These are phyloP conservation scores for Stachybotrys elegans DNA, from an alignment of 2,329 filamentous ascomycete genomes.

Conservation along the genomic window DNA sequence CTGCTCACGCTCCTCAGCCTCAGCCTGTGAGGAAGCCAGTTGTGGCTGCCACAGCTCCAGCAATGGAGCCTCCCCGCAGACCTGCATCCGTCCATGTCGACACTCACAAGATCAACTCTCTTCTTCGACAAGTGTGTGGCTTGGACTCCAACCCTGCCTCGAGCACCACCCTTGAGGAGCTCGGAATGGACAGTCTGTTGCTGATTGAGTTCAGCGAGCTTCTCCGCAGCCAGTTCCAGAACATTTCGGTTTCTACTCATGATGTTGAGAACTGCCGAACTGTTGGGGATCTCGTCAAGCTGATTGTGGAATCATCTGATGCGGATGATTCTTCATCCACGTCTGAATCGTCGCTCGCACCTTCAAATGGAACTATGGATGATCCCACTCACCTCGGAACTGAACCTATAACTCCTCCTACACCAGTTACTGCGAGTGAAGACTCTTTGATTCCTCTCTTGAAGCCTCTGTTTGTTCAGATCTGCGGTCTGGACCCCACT, in stretches of 20 bases:
- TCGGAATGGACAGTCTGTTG: conserved; percentile 20
- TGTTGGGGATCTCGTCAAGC: background rate
- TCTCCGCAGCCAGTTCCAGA: background rate
- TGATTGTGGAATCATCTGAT: background rate
- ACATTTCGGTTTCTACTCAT: background rate
- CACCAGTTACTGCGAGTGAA: background rate
- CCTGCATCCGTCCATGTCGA: background rate
- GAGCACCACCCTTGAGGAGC: conserved; percentile 10
- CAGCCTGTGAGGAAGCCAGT: no score
- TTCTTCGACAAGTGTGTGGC: conserved; percentile 48
- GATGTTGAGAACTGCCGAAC: conserved; percentile 2
- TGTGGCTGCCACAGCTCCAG: no score
- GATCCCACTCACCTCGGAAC: background rate
- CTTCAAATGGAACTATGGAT: background rate
- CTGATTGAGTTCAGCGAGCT: conserved; percentile 17
- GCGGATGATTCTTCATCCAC: background rate
- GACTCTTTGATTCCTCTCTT: conserved; percentile 1
- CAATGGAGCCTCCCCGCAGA: no score
- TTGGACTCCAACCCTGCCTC: conserved; percentile 37
- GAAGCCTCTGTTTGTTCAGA: conserved; percentile 14
- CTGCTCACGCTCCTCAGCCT: no score
- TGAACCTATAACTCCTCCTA: background rate
- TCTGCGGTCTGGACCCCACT: conserved; percentile 16
- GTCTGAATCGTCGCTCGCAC: background rate
- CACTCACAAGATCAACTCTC: conserved; percentile 11